Evolutionary conservation across 225 moss, liverwort and hornwort species (phyloP), one percentile per base, ranked within the genome.

Genomic region (Thuidium tamariscinum): DNA sequence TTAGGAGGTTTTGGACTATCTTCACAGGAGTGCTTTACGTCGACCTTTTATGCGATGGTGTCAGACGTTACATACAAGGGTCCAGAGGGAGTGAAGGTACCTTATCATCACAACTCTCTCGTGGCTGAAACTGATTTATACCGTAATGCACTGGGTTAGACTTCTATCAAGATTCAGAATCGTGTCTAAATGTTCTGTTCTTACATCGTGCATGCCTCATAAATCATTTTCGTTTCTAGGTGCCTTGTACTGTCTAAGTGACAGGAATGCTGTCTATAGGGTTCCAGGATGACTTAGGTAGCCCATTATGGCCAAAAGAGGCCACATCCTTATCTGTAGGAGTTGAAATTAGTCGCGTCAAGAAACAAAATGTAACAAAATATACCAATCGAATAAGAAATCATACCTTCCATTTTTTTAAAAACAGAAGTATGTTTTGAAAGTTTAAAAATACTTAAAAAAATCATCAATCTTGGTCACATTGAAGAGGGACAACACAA

Each of bases 21-120:
- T 49, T 92, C 98, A 41, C 22, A 66, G 5, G 94, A 95, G 81
- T 99, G 98, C 87, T 94, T 91, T 54, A 82, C 67, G 71, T 86
- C 94, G 25, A 93, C 97, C 54, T 93, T 99, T n/a, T 99, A 99
- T 85, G 98, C 96, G 7, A 89, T 99, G 4, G 92, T 96, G 82
- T 73, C 55, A 2, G 78, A 91, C n/a, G 41, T 4, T 34, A 82
- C 66, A 1, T 93, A 84, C 9, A 61, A 55, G 26, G 87, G 90
- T 29, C 88, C 90, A 20, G 90, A 92, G 68, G 93, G 93, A 84
- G 88, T 90, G 55, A 92, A 93, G 92, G 93, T 92, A 90, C 32
- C 37, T 16, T 19, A 42, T 16, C 49, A 42, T 16, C 49, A 65
- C 51, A 36, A 65, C 36, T 65, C 63, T 48, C 81, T 65, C 48